Percentiles rank a stretch among this genome's conserved stretches.
phyloP scores from a whole-genome alignment of 2,329 filamentous ascomycete genomes.

The Trichoderma sp. region DNA sequence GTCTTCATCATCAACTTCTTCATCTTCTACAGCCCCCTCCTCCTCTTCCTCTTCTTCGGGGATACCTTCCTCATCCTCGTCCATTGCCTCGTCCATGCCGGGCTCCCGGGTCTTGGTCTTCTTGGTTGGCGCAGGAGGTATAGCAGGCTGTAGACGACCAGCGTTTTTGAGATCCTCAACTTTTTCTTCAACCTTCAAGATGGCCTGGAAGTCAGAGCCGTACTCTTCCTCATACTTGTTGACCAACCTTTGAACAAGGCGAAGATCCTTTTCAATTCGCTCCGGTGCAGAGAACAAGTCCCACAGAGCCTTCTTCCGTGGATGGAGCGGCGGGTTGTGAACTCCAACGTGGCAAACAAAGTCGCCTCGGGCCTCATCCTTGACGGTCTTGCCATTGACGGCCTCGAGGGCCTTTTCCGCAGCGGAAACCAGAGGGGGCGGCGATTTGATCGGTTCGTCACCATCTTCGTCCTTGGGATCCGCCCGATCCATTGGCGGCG shows the following conservation, averaged over 20 bases:
- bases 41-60: constrained; percentile 77
- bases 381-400: constrained; percentile 97
- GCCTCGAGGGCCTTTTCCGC: constrained; percentile 87
- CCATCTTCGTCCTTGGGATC: constrained; percentile 70
- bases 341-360: constrained; percentile 97
- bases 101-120: constrained; percentile 59
- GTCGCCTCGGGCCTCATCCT: constrained; percentile 88
- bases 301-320: constrained; percentile 93
- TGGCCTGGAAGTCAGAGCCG: constrained; percentile 72
- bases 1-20: constrained; percentile 88
- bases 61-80: constrained; percentile 63
- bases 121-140: constrained; percentile 54
- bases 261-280: constrained; percentile 84
- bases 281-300: constrained; percentile 94
- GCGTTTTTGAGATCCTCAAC: constrained; percentile 77
- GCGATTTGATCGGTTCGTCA: constrained; percentile 55
- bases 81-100: constrained; percentile 59
- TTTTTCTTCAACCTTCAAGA: constrained; percentile 77
- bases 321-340: constrained; percentile 81
- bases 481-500: constrained; percentile 64
- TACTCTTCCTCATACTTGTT: constrained; percentile 82
- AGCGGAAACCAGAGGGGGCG: constrained; percentile 51
- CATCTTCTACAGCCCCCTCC: constrained; percentile 74
- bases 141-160: constrained; percentile 70
- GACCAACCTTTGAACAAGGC: constrained; percentile 77